Evolutionary conservation across 176 grass and related monocot species (phyloP).

Genomic region (Bothriochloa decipiens): DNA sequence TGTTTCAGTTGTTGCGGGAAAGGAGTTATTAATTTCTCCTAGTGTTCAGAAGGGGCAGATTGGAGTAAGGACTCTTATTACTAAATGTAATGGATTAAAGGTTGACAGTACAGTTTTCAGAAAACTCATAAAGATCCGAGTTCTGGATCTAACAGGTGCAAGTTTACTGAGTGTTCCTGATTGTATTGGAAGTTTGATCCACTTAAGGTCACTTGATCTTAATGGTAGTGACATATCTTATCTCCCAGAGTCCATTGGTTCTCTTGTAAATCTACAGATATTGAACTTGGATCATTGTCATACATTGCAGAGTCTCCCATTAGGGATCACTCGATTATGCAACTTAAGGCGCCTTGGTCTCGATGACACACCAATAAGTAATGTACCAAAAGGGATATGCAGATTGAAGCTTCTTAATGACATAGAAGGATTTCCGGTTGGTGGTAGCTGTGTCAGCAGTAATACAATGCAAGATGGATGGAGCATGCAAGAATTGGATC

Average conservation of each 20-base stretch:
- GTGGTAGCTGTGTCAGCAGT: too few species aligned
- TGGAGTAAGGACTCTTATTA: background rate
- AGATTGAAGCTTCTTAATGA: too few species aligned
- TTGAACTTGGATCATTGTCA: too few species aligned
- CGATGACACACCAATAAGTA: too few species aligned
- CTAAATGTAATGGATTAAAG: too few species aligned
- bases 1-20: background rate
- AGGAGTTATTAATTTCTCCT: background rate
- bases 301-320: too few species aligned
- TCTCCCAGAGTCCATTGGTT: background rate
- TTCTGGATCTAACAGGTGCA: background rate
- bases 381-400: too few species aligned
- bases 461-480: slow-evolving; percentile 13
- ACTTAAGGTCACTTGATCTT: background rate
- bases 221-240: background rate
- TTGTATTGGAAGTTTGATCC: background rate
- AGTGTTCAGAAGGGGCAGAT: background rate
- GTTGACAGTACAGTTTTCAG: background rate
- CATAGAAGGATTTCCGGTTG: too few species aligned
- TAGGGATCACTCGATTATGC: too few species aligned
- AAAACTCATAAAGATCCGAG: background rate
- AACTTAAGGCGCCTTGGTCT: too few species aligned
- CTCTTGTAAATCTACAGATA: too few species aligned
- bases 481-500: slow-evolving; percentile 1
- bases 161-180: background rate